phyloP scores from a whole-genome alignment of 768 basidiomycete genomes.

The Rhizopogon rudus region DNA sequence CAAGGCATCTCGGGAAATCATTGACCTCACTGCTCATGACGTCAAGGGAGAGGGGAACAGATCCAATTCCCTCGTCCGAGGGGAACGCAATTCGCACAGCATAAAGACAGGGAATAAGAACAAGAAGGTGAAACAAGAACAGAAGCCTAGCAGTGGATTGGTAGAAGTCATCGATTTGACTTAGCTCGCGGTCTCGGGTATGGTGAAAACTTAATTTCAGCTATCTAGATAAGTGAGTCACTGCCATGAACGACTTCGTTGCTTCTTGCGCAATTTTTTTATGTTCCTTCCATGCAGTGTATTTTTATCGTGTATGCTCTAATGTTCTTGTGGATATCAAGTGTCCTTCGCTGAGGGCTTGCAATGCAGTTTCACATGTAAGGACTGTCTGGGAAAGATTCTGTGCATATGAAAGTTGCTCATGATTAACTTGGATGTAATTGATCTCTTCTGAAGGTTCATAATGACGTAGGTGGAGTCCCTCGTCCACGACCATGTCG shows the following conservation, averaged over 20 bases:
- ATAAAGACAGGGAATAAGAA: not conserved
- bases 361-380: not conserved
- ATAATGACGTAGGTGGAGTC: not conserved
- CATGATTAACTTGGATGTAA: not conserved
- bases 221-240: not conserved
- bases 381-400: not conserved
- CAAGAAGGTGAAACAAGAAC: conserved; percentile 26
- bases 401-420: not conserved
- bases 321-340: not conserved
- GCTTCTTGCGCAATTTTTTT: not conserved
- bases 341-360: not conserved
- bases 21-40: conserved; percentile 16
- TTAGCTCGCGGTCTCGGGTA: not conserved
- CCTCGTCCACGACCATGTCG: no score
- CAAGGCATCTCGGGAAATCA: conserved; percentile 7
- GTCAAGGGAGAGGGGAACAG: conserved; percentile 10
- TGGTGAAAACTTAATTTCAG: not conserved
- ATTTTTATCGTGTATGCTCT: not conserved
- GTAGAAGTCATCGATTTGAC: conserved; percentile 28
- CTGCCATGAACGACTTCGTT: not conserved
- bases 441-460: not conserved
- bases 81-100: not conserved
- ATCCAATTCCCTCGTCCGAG: conserved; percentile 6
- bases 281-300: not conserved
- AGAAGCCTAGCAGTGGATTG: conserved; percentile 1